Base-by-base conservation (phyloP, 768 basidiomycete species). In the Piloderma croceum region DNA sequence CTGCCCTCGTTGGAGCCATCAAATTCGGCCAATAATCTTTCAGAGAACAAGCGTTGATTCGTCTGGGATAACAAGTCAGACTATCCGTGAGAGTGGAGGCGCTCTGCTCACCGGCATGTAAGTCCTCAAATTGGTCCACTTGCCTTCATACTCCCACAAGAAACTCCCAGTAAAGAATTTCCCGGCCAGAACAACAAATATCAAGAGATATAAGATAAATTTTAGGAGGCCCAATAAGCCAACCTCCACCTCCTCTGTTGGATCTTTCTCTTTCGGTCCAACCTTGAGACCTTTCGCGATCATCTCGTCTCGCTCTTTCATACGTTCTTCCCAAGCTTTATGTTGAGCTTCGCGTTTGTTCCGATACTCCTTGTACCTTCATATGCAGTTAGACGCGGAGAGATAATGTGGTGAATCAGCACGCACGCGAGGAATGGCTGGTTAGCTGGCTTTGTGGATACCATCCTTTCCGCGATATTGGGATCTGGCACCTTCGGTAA, bases 151-250 rank as follows among this genome's bases (percentile, higher is more conserved):
- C 47, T 91, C 89, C 90, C 90, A 96, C 17, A 79, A 62, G 57
- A 79, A 89, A 55, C 82, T 88, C n/a, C 83, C 87, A 0, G 88
- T 88, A 56, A 93, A 66, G 62, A 93, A 90, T 56, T 84, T 85
- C 39, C 90, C 83, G 24, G 81, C 73, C 22, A 89, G 65, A 1
- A 76, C 53, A 27, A 73, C 44, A 45, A 79, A 61, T 37, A 86
- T 49, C 17, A 79, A 38, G 3, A 75, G 37, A 48, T 76, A 74
- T 36, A 85, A 43, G 25, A 86, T 48, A 57, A 88, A 82, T 59
- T 84, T 88, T 56, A 90, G 60, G 34, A 90, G 56, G 18, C 77
- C 81, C 23, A 74, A 54, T 27, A 79, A 45, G 36, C 79, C 81
- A 33, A 90, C 71, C 61, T 85, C 83, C 44, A 69, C 67, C 43